Conservation (phyloP, 805 yeast genomes). For the Crinitomyces ghanaensis region DNA sequence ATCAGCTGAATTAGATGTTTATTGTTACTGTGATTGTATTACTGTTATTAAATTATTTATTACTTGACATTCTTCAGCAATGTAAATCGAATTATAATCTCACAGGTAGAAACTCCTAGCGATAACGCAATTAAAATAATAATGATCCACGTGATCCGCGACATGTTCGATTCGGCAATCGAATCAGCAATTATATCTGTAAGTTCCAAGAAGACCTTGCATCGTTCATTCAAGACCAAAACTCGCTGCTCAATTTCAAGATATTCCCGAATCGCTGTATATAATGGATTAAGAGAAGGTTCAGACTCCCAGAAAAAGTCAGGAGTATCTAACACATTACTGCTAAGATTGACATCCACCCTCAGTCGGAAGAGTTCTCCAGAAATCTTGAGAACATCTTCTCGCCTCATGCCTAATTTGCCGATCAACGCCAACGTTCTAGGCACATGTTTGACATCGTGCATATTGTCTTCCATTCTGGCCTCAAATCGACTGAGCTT, state of each 20-base stretch:
- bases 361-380: slow-evolving; percentile 83
- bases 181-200: slow-evolving; percentile 89
- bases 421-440: slow-evolving; percentile 86
- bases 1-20: too few species aligned
- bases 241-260: slow-evolving; percentile 92
- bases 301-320: slow-evolving; percentile 93
- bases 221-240: slow-evolving; percentile 83
- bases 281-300: slow-evolving; percentile 89
- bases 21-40: too few species aligned
- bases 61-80: too few species aligned
- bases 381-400: slow-evolving; percentile 75
- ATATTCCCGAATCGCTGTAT: slow-evolving; percentile 81
- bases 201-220: slow-evolving; percentile 87
- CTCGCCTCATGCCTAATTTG: slow-evolving; percentile 68
- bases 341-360: slow-evolving; percentile 85
- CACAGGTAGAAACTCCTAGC: slow-evolving; percentile 63
- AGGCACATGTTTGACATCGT: slow-evolving; percentile 80
- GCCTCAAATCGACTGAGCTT: slow-evolving; percentile 86
- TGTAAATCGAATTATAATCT: slow-evolving; percentile 49
- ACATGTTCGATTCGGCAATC: slow-evolving; percentile 85
- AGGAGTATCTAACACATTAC: slow-evolving; percentile 88
- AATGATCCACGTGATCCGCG: slow-evolving; percentile 82
- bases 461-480: slow-evolving; percentile 72
- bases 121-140: slow-evolving; percentile 72
- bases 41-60: too few species aligned